Evolutionary conservation across 345 rosid genomes (phyloP).

Genomic region (Geranium rotundifolium): DNA sequence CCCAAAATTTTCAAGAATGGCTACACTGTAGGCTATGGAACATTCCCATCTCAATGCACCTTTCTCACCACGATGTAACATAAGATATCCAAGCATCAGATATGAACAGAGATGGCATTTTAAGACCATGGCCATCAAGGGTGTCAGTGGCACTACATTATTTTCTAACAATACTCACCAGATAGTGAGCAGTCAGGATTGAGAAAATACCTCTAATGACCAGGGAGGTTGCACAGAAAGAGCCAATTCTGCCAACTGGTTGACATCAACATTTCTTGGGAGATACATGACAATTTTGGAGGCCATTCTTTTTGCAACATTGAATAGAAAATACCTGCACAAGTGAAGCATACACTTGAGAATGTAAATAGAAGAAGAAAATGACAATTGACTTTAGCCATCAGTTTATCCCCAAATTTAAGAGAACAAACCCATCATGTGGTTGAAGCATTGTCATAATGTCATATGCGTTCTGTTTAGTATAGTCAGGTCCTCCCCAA

Average conservation of each 20-base stretch:
- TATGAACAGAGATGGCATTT: no score
- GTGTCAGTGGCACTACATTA: no score
- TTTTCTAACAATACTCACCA: no score
- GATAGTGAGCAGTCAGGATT: neutral
- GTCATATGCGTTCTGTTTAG: slow-evolving; percentile 49
- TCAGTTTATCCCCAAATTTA: neutral
- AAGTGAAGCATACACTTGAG: slow-evolving; percentile 5
- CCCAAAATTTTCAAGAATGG: neutral
- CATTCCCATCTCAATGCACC: no score
- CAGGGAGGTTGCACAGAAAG: slow-evolving; percentile 51
- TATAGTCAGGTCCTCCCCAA: slow-evolving; percentile 93
- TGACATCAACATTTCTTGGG: slow-evolving; percentile 66
- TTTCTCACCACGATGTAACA: no score
- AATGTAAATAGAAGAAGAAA: neutral
- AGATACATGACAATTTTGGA: slow-evolving; percentile 65
- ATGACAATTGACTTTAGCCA: neutral
- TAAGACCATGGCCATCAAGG: no score
- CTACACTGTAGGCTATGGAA: neutral
- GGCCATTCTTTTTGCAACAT: slow-evolving; percentile 52
- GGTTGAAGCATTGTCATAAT: slow-evolving; percentile 82
- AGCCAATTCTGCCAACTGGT: slow-evolving; percentile 79
- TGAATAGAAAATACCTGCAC: slow-evolving; percentile 55
- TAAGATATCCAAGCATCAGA: no score
- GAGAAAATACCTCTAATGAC: slow-evolving; percentile 50
- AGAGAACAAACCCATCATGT: slow-evolving; percentile 51